Base-by-base conservation (phyloP, 768 basidiomycete species). In the Phylloporus scabripes region DNA sequence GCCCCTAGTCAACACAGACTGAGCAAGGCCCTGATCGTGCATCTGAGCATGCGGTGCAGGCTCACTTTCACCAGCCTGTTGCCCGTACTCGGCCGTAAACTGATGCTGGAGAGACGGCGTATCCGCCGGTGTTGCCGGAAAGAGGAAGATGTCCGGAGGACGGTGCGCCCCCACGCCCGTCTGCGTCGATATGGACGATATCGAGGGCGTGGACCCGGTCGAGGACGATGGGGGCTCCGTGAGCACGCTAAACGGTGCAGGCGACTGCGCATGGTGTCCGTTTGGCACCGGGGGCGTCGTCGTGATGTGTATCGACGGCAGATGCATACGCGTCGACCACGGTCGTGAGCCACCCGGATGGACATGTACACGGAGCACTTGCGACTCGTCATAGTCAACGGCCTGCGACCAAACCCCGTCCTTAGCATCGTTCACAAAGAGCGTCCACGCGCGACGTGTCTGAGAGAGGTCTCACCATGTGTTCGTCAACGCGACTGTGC, bases 391-490 rank as follows among this genome's bases (percentile, higher is more conserved):
- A 51, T 58, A 49, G 24, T 62, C 62, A 4, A 65, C 36, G 17
- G 63, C 62, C 62, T 63, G 42, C 24, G 9, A 34, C 32, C 49
- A 28, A 21, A 11, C 28, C 29, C n/a, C 36, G 26, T 29, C 17
- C 37, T 62, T 49, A 59, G 57, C 26, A 43, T 44, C 41, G 18
- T 34, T 34, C 42, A 38, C 37, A 21, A 23, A 37, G 4, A n/a
- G 15, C 23, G 7, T 31, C 34, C 23, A 18, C 12, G 24, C 46
- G n/a, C n/a, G 11, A 14, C 12, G 12, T 5, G 20, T 17, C 7
- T 12, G 21, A 15, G 38, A 17, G 39, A 31, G 37, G 36, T 64
- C 75, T 46, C 48, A 81, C 80, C 77, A 83, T 71, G 41, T 54
- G 52, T 37, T 65, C 74, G 56, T 82, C 81, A 31, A 48, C 48